These are phyloP conservation scores for Globisporangium takayamanum DNA, from an alignment of 352 stramenopile species.

Conservation along the genomic window DNA sequence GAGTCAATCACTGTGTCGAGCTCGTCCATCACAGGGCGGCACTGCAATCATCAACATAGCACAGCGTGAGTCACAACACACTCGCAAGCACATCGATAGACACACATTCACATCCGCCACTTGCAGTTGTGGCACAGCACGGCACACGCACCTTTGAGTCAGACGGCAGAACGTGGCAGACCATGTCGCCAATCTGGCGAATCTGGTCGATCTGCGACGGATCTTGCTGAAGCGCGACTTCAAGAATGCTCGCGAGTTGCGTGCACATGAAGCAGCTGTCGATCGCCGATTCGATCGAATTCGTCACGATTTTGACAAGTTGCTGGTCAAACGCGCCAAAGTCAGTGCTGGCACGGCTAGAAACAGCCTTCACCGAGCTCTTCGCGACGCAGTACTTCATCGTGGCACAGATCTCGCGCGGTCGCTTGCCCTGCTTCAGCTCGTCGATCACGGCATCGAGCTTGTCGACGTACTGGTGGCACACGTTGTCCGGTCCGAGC, in stretches of 20 bases:
- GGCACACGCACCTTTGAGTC: slow-evolving; percentile 43
- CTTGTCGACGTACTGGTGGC: slow-evolving; percentile 63
- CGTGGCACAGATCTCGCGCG: slow-evolving; percentile 48
- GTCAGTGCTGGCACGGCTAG: slow-evolving; percentile 1
- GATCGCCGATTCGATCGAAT: slow-evolving; percentile 27
- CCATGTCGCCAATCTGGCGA: slow-evolving; percentile 48
- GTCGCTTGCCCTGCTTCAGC: slow-evolving; percentile 57
- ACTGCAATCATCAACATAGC: slow-evolving; percentile 26
- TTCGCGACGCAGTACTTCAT: slow-evolving; percentile 50
- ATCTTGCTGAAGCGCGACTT: slow-evolving; percentile 49
- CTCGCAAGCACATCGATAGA: neutral
- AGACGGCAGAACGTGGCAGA: slow-evolving; percentile 50
- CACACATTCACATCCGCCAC: neutral
- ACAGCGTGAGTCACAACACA: slow-evolving; percentile 11
- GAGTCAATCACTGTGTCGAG: slow-evolving; percentile 56
- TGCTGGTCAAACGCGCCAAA: slow-evolving; percentile 20
- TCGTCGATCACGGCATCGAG: slow-evolving; percentile 58
- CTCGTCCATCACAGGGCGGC: slow-evolving; percentile 49
- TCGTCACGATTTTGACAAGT: slow-evolving; percentile 27
- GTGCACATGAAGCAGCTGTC: slow-evolving; percentile 68
- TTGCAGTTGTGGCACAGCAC: neutral
- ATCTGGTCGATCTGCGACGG: slow-evolving; percentile 47
- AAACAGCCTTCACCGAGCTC: neutral
- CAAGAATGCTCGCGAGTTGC: slow-evolving; percentile 46
- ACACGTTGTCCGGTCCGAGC: slow-evolving; percentile 50